These are phyloP conservation scores for Diphasiastrum complanatum DNA, from an alignment of 83 land plant genomes.

Conservation along the genomic window DNA sequence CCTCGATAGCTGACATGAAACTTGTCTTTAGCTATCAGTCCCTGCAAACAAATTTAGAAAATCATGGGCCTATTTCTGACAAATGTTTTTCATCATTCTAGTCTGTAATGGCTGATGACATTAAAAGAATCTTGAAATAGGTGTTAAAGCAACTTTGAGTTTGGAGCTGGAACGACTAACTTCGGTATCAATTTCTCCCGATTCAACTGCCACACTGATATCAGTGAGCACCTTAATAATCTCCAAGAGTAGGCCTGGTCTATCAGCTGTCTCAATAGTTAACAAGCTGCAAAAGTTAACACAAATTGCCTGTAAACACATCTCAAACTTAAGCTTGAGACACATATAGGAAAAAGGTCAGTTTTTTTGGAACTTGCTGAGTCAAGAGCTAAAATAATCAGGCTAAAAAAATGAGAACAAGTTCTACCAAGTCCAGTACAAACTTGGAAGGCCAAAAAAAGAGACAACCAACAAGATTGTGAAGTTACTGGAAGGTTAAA, in stretches of 20 bases:
- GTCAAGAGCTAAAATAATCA: no score
- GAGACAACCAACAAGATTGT: no score
- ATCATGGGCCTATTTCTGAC: neutral
- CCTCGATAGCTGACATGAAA: slow-evolving; percentile 94
- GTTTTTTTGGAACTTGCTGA: no score
- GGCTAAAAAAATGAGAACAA: no score
- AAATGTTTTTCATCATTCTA: neutral
- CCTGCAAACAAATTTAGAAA: slow-evolving; percentile 32
- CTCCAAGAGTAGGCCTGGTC: slow-evolving; percentile 87
- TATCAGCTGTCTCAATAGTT: slow-evolving; percentile 80
- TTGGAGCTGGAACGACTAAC: slow-evolving; percentile 35
- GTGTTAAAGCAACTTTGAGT: neutral
- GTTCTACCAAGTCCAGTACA: no score
- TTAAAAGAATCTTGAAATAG: no score
- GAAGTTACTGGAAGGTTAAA: no score
- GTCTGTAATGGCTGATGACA: neutral
- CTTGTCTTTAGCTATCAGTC: slow-evolving; percentile 88
- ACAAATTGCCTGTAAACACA: no score
- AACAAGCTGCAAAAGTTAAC: slow-evolving; percentile 70
- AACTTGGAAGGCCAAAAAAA: no score
- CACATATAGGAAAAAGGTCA: no score
- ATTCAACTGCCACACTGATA: slow-evolving; percentile 69
- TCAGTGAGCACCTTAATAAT: slow-evolving; percentile 69
- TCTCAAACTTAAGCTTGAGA: no score
- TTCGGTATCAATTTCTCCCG: slow-evolving; percentile 95